Conservation (phyloP, 768 basidiomycete genomes). For the Auricularia sp. region DNA sequence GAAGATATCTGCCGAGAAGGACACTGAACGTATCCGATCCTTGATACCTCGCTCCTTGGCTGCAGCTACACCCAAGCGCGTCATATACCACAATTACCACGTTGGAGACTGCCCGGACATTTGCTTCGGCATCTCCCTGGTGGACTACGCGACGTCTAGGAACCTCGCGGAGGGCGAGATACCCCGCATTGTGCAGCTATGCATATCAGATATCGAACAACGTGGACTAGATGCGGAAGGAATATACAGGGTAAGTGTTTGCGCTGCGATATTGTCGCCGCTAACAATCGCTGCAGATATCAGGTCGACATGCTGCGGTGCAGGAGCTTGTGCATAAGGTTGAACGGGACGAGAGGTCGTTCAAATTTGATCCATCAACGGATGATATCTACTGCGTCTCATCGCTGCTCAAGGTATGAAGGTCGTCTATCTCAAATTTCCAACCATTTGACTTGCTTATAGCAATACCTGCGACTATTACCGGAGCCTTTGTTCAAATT, state of each 20-base stretch:
- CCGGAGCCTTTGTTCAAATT: constrained; percentile 86
- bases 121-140: constrained; percentile 80
- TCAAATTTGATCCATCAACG: constrained; percentile 55
- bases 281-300: constrained; percentile 40
- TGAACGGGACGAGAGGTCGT: constrained; percentile 70
- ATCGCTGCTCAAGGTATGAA: constrained; percentile 69
- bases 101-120: constrained; percentile 83
- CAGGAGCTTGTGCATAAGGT: constrained; percentile 78
- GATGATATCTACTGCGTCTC: constrained; percentile 82
- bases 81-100: constrained; percentile 64
- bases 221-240: constrained; percentile 72
- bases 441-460: neutral
- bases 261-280: constrained; percentile 5
- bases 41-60: constrained; percentile 54
- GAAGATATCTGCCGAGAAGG: constrained; percentile 60
- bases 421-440: neutral
- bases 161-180: constrained; percentile 60
- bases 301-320: constrained; percentile 75
- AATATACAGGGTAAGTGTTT: constrained; percentile 56
- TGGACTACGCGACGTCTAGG: constrained; percentile 81
- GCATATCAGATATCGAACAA: constrained; percentile 73
- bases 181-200: constrained; percentile 73
- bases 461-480: constrained; percentile 77
- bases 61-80: constrained; percentile 56
- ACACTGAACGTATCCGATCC: constrained; percentile 47